Evolutionary conservation across 371 early-diverging fungal genomes (phyloP), one percentile per base, ranked within the genome.

Genomic region (Mortierella sp.): DNA sequence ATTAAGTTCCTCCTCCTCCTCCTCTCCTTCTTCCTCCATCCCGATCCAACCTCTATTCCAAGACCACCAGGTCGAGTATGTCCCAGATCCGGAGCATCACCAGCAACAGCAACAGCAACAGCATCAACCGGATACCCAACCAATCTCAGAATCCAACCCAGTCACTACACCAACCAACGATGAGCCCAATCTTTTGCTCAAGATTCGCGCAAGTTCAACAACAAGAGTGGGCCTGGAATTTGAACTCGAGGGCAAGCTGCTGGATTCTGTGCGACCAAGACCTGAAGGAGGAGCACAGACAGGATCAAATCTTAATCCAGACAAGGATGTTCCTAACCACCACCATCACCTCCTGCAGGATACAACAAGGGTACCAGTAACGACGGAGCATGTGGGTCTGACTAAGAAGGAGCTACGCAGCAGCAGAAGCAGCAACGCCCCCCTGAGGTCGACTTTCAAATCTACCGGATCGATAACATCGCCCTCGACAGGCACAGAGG

Each of bases 181-280:
- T 6, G 21, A 51, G 16, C 16, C 63, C 2, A 51, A 51, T 43
- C 43, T 77, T 44, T 44, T 83, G 73, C 80, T 83, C 78, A 80
- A 80, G 49, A 51, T 80, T 29, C 43, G 44, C 44, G 74, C 80
- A 8, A 77, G 73, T 3, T 11, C 60, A 27, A 29, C 5, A n/a
- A 70, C 71, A 70, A 73, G 77, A 12, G 27, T 83, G 44, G 58
- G 73, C n/a, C 68, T 83, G 5, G 63, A 72, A 29, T 77, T 83
- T 70, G 74, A 71, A 49, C 84, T 83, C 74, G 63, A 54, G 43
- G 84, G 84, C 12, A 29, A 71, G 54, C n/a, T 77, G 43, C 29
- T 83, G 51, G 78, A 80, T 43, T 51, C 76, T 63, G 74, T 77
- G 27, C 77, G 70, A 70, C 60, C 74, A 38, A 65, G 41, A n/a